These are phyloP conservation scores for Fusarium sp. DNA, from an alignment of 2,329 filamentous ascomycete species.

Conservation along the genomic window DNA sequence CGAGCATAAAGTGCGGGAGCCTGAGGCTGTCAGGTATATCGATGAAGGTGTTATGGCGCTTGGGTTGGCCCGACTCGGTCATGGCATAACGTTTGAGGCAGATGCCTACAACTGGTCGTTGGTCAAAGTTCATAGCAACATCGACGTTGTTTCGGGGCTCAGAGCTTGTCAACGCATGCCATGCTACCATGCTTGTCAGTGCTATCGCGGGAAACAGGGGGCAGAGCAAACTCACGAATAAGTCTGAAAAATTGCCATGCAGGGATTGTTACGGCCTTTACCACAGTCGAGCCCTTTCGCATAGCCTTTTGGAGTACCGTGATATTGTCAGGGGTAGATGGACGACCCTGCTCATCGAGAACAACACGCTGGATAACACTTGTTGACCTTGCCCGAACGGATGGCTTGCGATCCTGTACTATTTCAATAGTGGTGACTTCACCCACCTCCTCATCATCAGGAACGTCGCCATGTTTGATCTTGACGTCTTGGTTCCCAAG, in stretches of 20 bases:
- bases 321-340: conserved; percentile 56
- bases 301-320: conserved; percentile 58
- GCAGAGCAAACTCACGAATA: conserved; percentile 74
- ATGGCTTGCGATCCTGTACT: conserved; percentile 47
- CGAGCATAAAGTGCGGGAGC: conserved; percentile 87
- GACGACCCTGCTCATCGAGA: conserved; percentile 63
- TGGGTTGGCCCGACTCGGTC: conserved; percentile 74
- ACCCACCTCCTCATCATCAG: conserved; percentile 31
- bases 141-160: conserved; percentile 77
- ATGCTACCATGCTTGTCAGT: conserved; percentile 70
- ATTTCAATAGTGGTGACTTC: conserved; percentile 34
- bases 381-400: conserved; percentile 61
- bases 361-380: conserved; percentile 73
- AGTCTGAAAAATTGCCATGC: conserved; percentile 98
- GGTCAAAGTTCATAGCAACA: conserved; percentile 88
- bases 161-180: conserved; percentile 76
- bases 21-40: conserved; percentile 88
- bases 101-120: conserved; percentile 88
- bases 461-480: conserved; percentile 15
- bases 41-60: conserved; percentile 83
- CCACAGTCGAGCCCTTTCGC: conserved; percentile 62
- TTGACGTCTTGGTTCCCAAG: conserved; percentile 7
- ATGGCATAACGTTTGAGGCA: conserved; percentile 90
- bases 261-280: conserved; percentile 91
- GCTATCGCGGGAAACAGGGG: neutral